These are phyloP conservation scores for Lyophyllum decastes DNA, from an alignment of 768 basidiomycete species.

Conservation along the genomic window DNA sequence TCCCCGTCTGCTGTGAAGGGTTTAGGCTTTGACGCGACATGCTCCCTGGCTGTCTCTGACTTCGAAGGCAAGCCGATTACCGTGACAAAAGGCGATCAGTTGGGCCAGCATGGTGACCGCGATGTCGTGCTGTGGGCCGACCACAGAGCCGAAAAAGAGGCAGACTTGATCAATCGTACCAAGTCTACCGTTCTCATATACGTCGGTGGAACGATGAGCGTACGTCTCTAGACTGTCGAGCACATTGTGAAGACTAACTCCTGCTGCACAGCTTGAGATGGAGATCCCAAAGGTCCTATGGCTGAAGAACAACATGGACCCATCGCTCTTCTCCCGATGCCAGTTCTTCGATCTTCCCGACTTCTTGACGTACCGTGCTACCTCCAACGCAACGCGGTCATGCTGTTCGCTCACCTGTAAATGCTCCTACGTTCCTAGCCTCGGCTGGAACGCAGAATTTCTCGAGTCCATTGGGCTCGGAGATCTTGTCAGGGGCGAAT, in stretches of 20 bases:
- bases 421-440: slow-evolving; percentile 85
- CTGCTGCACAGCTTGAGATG: slow-evolving; percentile 80
- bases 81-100: slow-evolving; percentile 66
- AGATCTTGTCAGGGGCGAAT: slow-evolving; percentile 67
- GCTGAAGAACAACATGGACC: slow-evolving; percentile 88
- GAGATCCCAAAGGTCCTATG: slow-evolving; percentile 97
- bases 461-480: slow-evolving; percentile 82
- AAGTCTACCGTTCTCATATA: slow-evolving; percentile 88
- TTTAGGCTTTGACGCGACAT: slow-evolving; percentile 94
- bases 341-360: slow-evolving; percentile 95
- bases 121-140: slow-evolving; percentile 97
- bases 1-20: slow-evolving; percentile 72
- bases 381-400: slow-evolving; percentile 71
- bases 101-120: slow-evolving; percentile 70
- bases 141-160: slow-evolving; percentile 91
- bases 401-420: slow-evolving; percentile 96
- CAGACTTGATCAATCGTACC: slow-evolving; percentile 84
- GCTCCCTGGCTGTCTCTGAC: slow-evolving; percentile 88
- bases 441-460: slow-evolving; percentile 90
- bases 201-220: slow-evolving; percentile 96
- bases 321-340: slow-evolving; percentile 67
- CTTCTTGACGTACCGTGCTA: slow-evolving; percentile 92
- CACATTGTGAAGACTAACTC: background rate
- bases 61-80: slow-evolving; percentile 69
- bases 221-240: slow-evolving; percentile 31